Evolutionary conservation across 768 basidiomycete genomes (phyloP), one percentile per base, ranked within the genome.

Genomic region (Suillus brevipes): DNA sequence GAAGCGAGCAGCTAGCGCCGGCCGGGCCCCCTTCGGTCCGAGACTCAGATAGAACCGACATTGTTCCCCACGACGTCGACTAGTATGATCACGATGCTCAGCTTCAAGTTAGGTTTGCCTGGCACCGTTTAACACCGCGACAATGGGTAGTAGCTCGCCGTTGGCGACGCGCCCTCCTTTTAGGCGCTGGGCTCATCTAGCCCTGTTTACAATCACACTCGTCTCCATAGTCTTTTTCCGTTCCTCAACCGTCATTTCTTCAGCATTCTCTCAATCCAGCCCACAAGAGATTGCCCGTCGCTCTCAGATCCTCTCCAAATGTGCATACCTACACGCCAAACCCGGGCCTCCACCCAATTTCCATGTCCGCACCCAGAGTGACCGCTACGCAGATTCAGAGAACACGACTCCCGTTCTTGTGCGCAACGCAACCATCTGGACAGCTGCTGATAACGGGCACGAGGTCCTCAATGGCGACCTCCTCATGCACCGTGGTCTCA

Each of bases 351-450:
- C 83, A 12, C 49, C 69, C 0, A 68, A 83, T 63, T 90, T 89
- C 64, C 70, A 81, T 65, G 60, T 72, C 16, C 84, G 90, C 8
- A 74, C 75, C 6, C 72, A 78, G 56, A 92, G 89, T 10, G 91
- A 92, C 73, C 82, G 91, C 5, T 91, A 85, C 69, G 87, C 80
- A 10, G 78, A 78, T 2, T 28, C 49, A 18, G 36, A 25, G 28
- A 89, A 87, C 3, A 90, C 92, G 3, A 80, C 79, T 59, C 81
- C 91, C 2, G 80, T 85, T 6, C 79, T 91, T 58, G 83, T 95
- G 62, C 84, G 81, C 73, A 91, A 94, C 67, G 94, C 88, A 31
- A 91, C 81, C 34, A 84, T 97, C 67, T 96, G 94, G 94, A 95
- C 93, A 1, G 92, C 93, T 9, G 73, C 75, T 28, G 72, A 86